Evolutionary conservation across 208 protist species (phyloP).

Genomic region (Trypanosoma mega): DNA sequence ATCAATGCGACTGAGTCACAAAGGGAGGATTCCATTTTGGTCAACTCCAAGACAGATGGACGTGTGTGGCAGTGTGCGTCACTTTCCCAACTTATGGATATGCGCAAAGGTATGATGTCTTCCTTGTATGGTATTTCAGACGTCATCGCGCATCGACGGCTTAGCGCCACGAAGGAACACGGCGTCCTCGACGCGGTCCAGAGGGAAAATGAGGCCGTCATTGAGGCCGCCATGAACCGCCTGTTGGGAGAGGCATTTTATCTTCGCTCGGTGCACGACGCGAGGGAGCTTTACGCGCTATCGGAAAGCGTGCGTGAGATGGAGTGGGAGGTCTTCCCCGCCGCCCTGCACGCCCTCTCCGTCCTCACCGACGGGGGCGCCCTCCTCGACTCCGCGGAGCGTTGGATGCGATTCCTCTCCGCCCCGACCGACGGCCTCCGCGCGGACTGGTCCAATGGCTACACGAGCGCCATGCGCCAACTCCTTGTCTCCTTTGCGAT

Average conservation of each 20-base stretch:
- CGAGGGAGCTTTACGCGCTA: conserved; percentile 8
- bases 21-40: background rate
- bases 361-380: conserved; percentile 3
- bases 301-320: conserved; percentile 4
- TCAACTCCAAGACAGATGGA: background rate
- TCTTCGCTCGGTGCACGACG: conserved; percentile 7
- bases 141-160: conserved; percentile 5
- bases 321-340: conserved; percentile 1
- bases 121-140: conserved; percentile 17
- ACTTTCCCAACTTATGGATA: conserved; percentile 12
- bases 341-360: background rate
- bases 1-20: background rate
- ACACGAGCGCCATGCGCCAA: conserved; percentile 14
- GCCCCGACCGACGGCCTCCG: background rate
- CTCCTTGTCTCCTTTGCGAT: conserved; percentile 13
- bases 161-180: background rate
- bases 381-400: conserved; percentile 13
- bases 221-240: conserved; percentile 16
- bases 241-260: conserved; percentile 27
- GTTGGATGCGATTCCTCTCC: conserved; percentile 7
- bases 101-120: conserved; percentile 19
- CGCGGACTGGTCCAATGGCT: conserved; percentile 8
- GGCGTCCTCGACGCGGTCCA: background rate
- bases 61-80: conserved; percentile 2
- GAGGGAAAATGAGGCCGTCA: conserved; percentile 6